Percentiles rank a stretch among this genome's conserved stretches.
Conservation (phyloP, 192 early-diverging fungal genomes). For the Rhizoclosmatium sp. region DNA sequence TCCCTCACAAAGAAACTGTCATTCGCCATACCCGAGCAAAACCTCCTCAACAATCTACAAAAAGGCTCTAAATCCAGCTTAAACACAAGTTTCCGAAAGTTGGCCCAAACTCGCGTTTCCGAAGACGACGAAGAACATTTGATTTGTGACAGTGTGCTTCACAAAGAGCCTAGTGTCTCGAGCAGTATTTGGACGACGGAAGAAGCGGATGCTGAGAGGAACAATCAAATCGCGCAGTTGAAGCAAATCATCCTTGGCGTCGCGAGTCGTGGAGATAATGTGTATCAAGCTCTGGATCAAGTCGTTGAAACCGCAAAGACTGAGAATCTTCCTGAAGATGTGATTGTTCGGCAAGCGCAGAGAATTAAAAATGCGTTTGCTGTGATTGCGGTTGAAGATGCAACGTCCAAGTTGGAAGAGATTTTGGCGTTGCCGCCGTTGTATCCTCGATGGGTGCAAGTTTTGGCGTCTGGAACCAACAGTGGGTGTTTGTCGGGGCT, state of each 20-base stretch:
- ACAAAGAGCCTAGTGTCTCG: background rate
- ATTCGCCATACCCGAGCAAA: no score
- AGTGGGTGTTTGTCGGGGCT: background rate
- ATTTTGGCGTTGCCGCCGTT: slow-evolving; percentile 8
- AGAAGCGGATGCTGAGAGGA: background rate
- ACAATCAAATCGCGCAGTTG: background rate
- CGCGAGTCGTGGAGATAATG: background rate
- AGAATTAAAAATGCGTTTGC: background rate
- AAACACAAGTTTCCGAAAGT: no score
- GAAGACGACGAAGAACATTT: background rate
- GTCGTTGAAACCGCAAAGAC: background rate
- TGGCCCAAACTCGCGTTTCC: background rate
- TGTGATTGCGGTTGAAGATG: slow-evolving; percentile 13
- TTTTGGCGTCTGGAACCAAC: background rate
- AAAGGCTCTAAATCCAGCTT: no score
- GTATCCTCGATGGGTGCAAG: background rate
- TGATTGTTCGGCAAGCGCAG: background rate
- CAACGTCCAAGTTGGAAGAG: slow-evolving; percentile 15
- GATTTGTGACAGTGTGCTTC: background rate
- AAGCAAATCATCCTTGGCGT: background rate
- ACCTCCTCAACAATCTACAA: no score
- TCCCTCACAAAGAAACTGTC: no score
- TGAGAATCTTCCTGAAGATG: background rate
- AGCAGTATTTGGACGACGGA: background rate
- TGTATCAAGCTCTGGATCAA: background rate